phyloP scores from a whole-genome alignment of 495 filamentous ascomycete genomes.

The Tuber borchii region DNA sequence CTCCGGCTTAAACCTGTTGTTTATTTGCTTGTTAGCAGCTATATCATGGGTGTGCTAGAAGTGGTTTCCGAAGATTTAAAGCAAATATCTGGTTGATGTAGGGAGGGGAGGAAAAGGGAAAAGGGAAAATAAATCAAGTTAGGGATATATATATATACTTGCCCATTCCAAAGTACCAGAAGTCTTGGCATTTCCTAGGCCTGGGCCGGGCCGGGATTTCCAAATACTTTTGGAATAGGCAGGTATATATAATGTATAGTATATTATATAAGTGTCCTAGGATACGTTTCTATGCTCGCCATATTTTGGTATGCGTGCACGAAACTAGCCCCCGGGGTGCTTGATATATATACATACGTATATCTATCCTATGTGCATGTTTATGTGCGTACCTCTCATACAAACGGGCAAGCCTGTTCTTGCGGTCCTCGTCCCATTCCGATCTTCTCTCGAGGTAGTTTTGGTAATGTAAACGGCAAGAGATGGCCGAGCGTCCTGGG shows the following conservation, averaged over 20 bases:
- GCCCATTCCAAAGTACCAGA: background rate
- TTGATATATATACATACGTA: background rate
- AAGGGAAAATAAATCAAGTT: background rate
- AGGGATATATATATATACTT: background rate
- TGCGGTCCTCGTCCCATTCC: conserved; percentile 95
- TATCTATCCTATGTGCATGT: conserved; percentile 9
- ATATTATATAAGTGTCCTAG: background rate
- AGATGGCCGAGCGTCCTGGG: conserved; percentile 84
- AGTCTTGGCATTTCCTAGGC: background rate
- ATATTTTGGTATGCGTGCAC: background rate
- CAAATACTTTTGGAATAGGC: background rate
- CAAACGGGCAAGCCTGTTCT: conserved; percentile 87
- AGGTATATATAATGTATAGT: background rate
- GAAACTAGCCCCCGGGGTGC: background rate
- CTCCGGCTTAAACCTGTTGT: conserved; percentile 78
- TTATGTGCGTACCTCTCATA: conserved; percentile 74
- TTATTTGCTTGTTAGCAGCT: background rate
- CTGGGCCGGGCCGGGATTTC: background rate
- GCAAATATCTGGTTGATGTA: background rate
- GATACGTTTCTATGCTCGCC: background rate
- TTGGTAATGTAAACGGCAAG: conserved; percentile 91
- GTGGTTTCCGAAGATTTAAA: background rate
- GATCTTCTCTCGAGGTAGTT: conserved; percentile 88
- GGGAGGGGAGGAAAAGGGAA: background rate
- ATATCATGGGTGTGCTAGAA: background rate